Evolutionary conservation across 345 rosid species (phyloP).

Genomic region (Cardamine chenopodiifolia): DNA sequence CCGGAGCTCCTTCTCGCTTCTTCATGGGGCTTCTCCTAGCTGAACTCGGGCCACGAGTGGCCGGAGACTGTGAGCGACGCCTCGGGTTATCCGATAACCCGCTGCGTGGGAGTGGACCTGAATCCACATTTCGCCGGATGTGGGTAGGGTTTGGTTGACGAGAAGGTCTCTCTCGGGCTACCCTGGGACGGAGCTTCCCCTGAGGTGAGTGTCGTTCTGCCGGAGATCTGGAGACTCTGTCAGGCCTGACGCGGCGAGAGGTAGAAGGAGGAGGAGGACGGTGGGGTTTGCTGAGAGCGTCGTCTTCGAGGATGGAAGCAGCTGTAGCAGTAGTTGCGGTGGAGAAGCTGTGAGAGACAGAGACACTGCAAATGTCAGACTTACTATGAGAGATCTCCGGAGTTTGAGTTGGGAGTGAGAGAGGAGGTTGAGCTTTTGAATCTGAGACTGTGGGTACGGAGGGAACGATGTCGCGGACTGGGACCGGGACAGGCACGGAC

Average conservation of each 20-base stretch:
- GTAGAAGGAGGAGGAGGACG: conserved; percentile 43
- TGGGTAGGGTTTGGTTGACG: conserved; percentile 34
- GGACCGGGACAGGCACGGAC: neutral
- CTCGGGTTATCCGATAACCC: conserved; percentile 44
- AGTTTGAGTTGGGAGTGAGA: conserved; percentile 31
- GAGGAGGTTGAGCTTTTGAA: conserved; percentile 20
- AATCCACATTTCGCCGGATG: conserved; percentile 38
- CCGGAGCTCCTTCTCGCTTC: conserved; percentile 33
- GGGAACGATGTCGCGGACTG: conserved; percentile 23
- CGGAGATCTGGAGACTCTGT: conserved; percentile 39
- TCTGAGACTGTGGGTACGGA: conserved; percentile 19
- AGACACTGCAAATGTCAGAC: conserved; percentile 62
- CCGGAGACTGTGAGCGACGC: conserved; percentile 50
- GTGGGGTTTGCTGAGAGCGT: conserved; percentile 54
- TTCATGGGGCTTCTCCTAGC: conserved; percentile 49
- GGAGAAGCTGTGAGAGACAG: conserved; percentile 54
- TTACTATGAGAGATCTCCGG: conserved; percentile 50
- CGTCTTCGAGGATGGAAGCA: conserved; percentile 57
- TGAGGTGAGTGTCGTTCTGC: conserved; percentile 36
- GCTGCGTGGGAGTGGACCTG: conserved; percentile 42
- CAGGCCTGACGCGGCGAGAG: conserved; percentile 50
- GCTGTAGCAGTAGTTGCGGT: conserved; percentile 55
- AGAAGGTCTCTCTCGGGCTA: conserved; percentile 40
- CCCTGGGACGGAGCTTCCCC: conserved; percentile 35
- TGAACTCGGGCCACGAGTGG: conserved; percentile 38